phyloP scores from a whole-genome alignment of 1,284 basidiomycete genomes.

The Puccinia novopanici region DNA sequence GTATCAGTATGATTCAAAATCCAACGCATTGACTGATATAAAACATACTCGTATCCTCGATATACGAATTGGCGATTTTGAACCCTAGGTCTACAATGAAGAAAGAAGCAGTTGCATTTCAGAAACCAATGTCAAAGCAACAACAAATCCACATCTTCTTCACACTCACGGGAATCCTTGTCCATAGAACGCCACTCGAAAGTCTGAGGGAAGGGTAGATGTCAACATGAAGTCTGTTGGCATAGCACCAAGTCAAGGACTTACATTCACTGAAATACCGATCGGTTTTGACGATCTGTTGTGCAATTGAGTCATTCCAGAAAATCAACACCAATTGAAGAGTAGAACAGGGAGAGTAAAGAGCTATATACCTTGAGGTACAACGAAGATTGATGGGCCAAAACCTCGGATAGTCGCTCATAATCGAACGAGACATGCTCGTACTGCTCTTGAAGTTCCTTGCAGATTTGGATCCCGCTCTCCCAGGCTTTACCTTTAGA shows the following conservation, averaged over 20 bases:
- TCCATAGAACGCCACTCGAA: slow-evolving; percentile 89
- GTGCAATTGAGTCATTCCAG: slow-evolving; percentile 10
- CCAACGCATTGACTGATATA: slow-evolving; percentile 65
- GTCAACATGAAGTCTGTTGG: slow-evolving; percentile 63
- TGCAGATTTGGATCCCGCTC: slow-evolving; percentile 86
- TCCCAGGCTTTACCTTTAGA: slow-evolving; percentile 94
- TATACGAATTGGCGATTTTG: slow-evolving; percentile 64
- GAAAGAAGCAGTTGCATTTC: not conserved
- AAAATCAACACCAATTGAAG: slow-evolving; percentile 46
- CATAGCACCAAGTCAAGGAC: slow-evolving; percentile 64
- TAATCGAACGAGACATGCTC: slow-evolving; percentile 85
- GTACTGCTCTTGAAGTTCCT: slow-evolving; percentile 82
- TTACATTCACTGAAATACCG: slow-evolving; percentile 53
- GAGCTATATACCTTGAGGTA: slow-evolving; percentile 51
- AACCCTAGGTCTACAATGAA: slow-evolving; percentile 55
- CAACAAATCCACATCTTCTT: slow-evolving; percentile 60
- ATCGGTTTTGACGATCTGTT: slow-evolving; percentile 57
- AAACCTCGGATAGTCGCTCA: slow-evolving; percentile 56
- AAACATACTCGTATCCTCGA: slow-evolving; percentile 84
- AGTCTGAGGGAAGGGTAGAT: slow-evolving; percentile 69
- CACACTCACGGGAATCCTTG: slow-evolving; percentile 76
- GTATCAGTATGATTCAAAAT: not conserved
- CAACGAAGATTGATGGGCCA: slow-evolving; percentile 57
- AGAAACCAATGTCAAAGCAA: slow-evolving; percentile 44
- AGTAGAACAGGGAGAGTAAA: not conserved